Evolutionary conservation across 2,329 filamentous ascomycete genomes (phyloP).

Genomic region (Penicillium fuscoglaucum): DNA sequence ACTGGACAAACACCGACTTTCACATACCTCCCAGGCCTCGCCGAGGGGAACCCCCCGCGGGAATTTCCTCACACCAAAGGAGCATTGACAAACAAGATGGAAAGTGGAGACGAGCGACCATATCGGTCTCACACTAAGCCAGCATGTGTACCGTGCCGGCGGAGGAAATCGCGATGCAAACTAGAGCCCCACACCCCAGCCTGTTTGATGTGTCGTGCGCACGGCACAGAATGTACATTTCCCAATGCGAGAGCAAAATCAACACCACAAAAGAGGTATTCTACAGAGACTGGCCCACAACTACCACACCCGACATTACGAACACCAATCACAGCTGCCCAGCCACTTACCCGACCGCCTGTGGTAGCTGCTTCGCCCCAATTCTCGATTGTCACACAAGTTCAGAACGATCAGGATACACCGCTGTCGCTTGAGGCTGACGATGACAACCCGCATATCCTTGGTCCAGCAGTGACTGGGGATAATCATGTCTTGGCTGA

Average conservation of each 20-base stretch:
- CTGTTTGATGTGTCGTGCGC: conserved; percentile 20
- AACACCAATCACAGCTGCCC: background rate
- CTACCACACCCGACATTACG: background rate
- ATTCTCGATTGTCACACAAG: background rate
- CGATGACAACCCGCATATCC: conserved; percentile 19
- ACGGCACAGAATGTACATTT: conserved; percentile 20
- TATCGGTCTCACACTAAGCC: conserved; percentile 20
- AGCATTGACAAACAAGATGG: background rate
- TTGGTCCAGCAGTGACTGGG: conserved; percentile 15
- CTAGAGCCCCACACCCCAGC: background rate
- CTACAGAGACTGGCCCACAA: background rate
- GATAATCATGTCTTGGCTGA: conserved; percentile 57
- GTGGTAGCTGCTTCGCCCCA: background rate
- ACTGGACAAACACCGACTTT: background rate
- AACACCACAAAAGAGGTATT: background rate
- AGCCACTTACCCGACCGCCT: background rate
- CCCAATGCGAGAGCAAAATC: conserved; percentile 2
- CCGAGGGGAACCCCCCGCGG: conserved; percentile 5
- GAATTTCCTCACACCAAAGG: background rate
- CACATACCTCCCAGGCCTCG: background rate
- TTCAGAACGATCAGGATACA: conserved; percentile 2
- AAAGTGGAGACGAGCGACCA: conserved; percentile 13
- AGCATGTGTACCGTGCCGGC: conserved; percentile 17
- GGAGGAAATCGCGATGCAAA: conserved; percentile 22
- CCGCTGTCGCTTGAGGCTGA: conserved; percentile 11